Conservation (phyloP, 176 grass and related monocot species). For the Musa itinerans region DNA sequence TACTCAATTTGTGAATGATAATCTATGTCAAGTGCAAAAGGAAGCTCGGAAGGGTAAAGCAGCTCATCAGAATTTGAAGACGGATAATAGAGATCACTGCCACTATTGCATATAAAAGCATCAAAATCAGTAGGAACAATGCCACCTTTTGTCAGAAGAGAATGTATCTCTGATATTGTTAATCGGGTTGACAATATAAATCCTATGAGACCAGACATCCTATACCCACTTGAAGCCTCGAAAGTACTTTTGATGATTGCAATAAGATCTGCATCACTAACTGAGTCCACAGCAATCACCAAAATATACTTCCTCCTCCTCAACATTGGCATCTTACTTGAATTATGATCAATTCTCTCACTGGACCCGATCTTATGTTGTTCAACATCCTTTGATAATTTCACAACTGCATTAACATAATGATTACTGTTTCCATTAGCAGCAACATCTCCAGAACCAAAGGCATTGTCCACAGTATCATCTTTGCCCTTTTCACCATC, state of each 20-base stretch:
- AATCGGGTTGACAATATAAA: conserved; percentile 56
- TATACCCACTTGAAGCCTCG: conserved; percentile 28
- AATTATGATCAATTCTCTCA: conserved; percentile 35
- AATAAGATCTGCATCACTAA: conserved; percentile 34
- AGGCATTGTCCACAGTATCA: conserved; percentile 14
- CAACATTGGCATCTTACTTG: conserved; percentile 43
- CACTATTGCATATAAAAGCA: conserved; percentile 86
- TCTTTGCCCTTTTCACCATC: conserved; percentile 37
- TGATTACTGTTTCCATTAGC: conserved; percentile 27
- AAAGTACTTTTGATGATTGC: conserved; percentile 57
- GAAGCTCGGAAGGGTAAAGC: conserved; percentile 53
- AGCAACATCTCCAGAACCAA: conserved; percentile 17
- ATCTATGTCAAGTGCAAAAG: conserved; percentile 60
- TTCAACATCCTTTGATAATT: conserved; percentile 36
- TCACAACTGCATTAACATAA: conserved; percentile 34
- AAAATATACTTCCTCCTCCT: conserved; percentile 50
- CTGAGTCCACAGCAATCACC: conserved; percentile 63
- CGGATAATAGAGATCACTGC: conserved; percentile 70
- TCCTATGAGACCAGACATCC: conserved; percentile 31
- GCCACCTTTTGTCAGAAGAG: conserved; percentile 37
- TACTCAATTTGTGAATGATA: conserved; percentile 90
- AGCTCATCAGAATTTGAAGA: conserved; percentile 59
- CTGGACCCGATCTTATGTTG: conserved; percentile 14
- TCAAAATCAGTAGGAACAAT: conserved; percentile 66
- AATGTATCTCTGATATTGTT: conserved; percentile 52